Evolutionary conservation across 805 yeast species (phyloP), one percentile per base, ranked within the genome.

Genomic region (Schizosaccharomyces osmophilus): DNA sequence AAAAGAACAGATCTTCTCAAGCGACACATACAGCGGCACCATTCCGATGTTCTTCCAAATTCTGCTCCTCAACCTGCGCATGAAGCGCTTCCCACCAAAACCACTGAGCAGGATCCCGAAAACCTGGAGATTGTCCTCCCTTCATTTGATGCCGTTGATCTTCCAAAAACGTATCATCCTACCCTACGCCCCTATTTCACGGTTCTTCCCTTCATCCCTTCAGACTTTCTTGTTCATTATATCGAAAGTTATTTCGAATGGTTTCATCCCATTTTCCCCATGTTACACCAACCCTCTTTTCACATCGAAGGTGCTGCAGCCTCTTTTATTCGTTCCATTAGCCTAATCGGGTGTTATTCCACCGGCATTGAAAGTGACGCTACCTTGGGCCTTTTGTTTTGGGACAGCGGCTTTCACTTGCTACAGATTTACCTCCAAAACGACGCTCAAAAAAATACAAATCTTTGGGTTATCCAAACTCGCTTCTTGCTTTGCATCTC

Each of bases 181-280:
- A 31, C 5, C 15, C 26, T 55, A 26, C 41, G 41, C 1, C 59
- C 41, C 17, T 55, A 55, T 19, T 32, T 55, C 22, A 55, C 59
- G 4, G 32, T 31, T 15, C 36, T 55, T 2, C 59, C 59, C 13
- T 55, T 55, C 29, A 11, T 55, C 32, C 59, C 59, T 2, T 29
- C 59, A 9, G 59, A 55, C 32, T 55, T 55, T 11, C 32, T 55
- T n/a, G 59, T 3, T 1, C 59, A 55, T 24, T 55, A 55, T 24
- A 24, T 55, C 59, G 59, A 55, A 19, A 13, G 36, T 31, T 55
- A 55, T 17, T 31, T 55, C 5, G 59, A 55, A 19, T 32, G 59
- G 59, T 55, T 55, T 55, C 59, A 55, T 32, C 59, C 59, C 26
- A 26, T 55, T 32, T 15, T 55, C 41, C 59, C 59, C 32, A 19